Conservation (phyloP, 495 filamentous ascomycete species). For the Talaromyces stipitatus region DNA sequence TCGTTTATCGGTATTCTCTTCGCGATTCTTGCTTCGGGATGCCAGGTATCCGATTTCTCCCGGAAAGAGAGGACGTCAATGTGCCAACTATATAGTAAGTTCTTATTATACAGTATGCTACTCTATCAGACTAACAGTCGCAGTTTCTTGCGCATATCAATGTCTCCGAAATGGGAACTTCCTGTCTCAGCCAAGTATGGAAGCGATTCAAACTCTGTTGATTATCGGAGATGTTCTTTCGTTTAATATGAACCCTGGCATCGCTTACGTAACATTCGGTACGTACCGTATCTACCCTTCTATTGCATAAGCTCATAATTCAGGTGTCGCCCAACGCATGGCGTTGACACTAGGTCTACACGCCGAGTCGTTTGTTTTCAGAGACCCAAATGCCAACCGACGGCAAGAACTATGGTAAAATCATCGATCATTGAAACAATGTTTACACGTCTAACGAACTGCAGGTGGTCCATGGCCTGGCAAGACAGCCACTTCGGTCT, state of each 20-base stretch:
- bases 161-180: constrained; percentile 58
- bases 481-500: constrained; percentile 55
- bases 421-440: neutral
- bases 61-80: constrained; percentile 49
- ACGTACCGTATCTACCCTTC: constrained; percentile 5
- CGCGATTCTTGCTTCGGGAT: constrained; percentile 70
- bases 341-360: constrained; percentile 51
- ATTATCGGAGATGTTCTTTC: constrained; percentile 55
- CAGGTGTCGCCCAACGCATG: constrained; percentile 50
- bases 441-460: neutral
- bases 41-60: constrained; percentile 69
- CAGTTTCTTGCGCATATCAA: constrained; percentile 56
- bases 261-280: constrained; percentile 50
- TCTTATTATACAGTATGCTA: neutral
- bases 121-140: neutral
- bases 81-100: constrained; percentile 49
- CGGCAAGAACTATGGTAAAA: constrained; percentile 36
- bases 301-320: constrained; percentile 1
- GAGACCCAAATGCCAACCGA: constrained; percentile 28
- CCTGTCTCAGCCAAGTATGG: constrained; percentile 48
- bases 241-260: constrained; percentile 59
- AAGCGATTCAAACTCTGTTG: constrained; percentile 49
- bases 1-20: constrained; percentile 66
- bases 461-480: constrained; percentile 54
- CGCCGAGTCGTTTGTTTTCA: constrained; percentile 41